These are phyloP conservation scores for Lactarius sp. DNA, from an alignment of 768 basidiomycete genomes.

Conservation along the genomic window DNA sequence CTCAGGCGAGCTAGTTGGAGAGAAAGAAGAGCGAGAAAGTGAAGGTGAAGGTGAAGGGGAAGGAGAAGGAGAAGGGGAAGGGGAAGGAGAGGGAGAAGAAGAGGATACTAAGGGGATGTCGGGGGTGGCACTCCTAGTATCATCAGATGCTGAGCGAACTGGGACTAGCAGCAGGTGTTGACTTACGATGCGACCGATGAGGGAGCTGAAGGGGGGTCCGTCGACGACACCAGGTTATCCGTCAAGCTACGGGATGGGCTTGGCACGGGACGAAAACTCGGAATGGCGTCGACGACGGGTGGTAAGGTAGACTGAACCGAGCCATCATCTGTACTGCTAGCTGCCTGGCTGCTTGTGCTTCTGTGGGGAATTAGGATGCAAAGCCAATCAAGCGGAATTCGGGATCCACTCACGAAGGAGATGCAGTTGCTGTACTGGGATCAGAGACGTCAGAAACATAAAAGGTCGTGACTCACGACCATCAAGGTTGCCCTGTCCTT, in stretches of 20 bases:
- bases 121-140: background rate
- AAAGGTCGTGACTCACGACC: conserved; percentile 28
- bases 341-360: background rate
- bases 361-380: background rate
- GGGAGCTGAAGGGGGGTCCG: background rate
- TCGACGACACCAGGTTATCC: background rate
- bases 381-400: background rate
- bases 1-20: conserved; percentile 3
- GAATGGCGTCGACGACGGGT: background rate
- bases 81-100: background rate
- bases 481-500: conserved; percentile 30
- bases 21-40: background rate
- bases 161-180: background rate
- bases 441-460: background rate
- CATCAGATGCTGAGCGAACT: background rate
- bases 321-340: background rate
- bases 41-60: too few species aligned
- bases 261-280: background rate
- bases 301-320: background rate
- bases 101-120: background rate
- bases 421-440: background rate
- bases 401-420: background rate
- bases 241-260: background rate
- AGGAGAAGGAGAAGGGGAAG: background rate
- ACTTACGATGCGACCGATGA: background rate